Evolutionary conservation across 192 early-diverging fungal species (phyloP).

Genomic region (Backusella psychrophila): DNA sequence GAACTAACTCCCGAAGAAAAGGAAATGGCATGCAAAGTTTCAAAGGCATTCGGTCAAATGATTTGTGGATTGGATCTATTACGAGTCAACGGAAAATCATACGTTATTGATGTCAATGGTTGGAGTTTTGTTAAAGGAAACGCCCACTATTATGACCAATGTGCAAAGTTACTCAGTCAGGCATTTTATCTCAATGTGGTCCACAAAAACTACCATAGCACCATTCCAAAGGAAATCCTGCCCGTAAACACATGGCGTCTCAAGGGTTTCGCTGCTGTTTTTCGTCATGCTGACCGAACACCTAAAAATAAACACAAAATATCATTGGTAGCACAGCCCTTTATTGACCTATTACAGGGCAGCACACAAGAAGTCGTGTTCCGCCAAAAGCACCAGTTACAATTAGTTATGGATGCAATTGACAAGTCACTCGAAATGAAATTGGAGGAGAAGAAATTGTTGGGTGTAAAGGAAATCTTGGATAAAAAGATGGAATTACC

Average conservation of each 20-base stretch:
- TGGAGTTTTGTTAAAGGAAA: constrained; percentile 99
- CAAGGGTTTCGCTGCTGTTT: constrained; percentile 91
- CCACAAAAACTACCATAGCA: background rate
- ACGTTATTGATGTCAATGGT: constrained; percentile 98
- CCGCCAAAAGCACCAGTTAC: constrained; percentile 68
- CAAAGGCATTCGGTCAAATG: constrained; percentile 84
- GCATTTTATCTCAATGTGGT: constrained; percentile 55
- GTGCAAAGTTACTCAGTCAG: constrained; percentile 69
- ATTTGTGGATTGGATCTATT: constrained; percentile 96
- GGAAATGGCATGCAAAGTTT: constrained; percentile 71
- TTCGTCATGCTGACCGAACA: constrained; percentile 94
- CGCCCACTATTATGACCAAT: constrained; percentile 88
- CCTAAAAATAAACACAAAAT: constrained; percentile 99
- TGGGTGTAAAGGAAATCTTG: constrained; percentile 74
- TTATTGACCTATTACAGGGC: constrained; percentile 68
- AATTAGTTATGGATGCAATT: constrained; percentile 63
- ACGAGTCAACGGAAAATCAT: constrained; percentile 75
- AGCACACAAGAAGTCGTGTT: constrained; percentile 79
- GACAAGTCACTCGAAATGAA: constrained; percentile 38
- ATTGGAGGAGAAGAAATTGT: constrained; percentile 53
- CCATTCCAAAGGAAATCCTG: constrained; percentile 42
- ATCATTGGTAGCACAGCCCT: constrained; percentile 65
- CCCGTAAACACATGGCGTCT: constrained; percentile 87
- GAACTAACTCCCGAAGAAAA: constrained; percentile 75
- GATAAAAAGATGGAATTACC: constrained; percentile 74